Conservation (phyloP, 768 basidiomycete species). For the Cantharellus cinnabarinus region DNA sequence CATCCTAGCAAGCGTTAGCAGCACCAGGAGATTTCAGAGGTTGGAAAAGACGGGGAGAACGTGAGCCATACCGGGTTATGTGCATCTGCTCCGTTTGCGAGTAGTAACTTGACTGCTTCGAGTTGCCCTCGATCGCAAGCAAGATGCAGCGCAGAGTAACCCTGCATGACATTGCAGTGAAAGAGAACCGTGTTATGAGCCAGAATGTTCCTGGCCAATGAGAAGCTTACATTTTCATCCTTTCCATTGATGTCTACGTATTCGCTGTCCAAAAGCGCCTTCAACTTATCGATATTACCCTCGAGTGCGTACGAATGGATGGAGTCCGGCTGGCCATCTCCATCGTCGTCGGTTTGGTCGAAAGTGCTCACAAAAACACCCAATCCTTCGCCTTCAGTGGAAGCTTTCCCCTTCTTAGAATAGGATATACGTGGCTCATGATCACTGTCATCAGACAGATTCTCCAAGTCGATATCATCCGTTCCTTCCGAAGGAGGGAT, state of each 20-base stretch:
- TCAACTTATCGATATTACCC: conserved; percentile 29
- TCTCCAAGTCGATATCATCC: neutral
- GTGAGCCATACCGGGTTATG: conserved; percentile 33
- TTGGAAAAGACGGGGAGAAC: conserved; percentile 1
- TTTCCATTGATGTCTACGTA: conserved; percentile 32
- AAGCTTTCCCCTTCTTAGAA: conserved; percentile 7
- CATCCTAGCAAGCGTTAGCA: conserved; percentile 27
- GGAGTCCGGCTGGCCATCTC: conserved; percentile 17
- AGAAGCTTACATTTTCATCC: conserved; percentile 51
- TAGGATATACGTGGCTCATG: no score
- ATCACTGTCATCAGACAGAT: neutral
- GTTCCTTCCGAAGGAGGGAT: conserved; percentile 8
- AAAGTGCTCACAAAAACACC: conserved; percentile 46
- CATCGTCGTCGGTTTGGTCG: conserved; percentile 18
- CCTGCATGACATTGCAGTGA: conserved; percentile 26
- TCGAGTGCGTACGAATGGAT: conserved; percentile 45
- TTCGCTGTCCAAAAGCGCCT: conserved; percentile 20
- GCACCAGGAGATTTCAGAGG: conserved; percentile 1
- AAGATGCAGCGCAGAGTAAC: conserved; percentile 72
- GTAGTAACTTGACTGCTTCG: conserved; percentile 33
- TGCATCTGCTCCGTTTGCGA: conserved; percentile 43
- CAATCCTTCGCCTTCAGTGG: conserved; percentile 26
- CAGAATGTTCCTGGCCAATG: neutral
- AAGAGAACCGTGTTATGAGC: neutral
- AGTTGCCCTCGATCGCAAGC: conserved; percentile 65